A percentile compares a stretch with the other conserved stretches of the same genome.
Conservation (phyloP, 1,139 yeast genomes). For the Candida sojae region DNA sequence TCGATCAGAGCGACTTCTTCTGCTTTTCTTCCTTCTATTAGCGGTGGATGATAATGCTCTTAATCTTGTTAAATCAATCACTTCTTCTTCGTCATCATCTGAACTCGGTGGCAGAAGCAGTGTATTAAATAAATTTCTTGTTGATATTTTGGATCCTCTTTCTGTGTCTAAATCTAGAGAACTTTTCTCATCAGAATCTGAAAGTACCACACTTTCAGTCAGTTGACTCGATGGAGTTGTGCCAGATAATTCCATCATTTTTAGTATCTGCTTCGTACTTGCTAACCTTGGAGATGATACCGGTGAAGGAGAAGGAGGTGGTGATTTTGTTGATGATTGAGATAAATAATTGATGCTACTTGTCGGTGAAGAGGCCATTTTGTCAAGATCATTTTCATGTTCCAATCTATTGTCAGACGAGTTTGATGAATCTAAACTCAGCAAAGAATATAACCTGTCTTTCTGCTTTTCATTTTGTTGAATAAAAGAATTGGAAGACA, state of each 20-base stretch:
- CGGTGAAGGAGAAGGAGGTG: constrained; percentile 10
- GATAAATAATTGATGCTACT: constrained; percentile 6
- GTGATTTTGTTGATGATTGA: constrained; percentile 9
- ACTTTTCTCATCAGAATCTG: constrained; percentile 42
- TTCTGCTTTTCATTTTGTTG: background rate
- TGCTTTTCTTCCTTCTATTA: constrained; percentile 4
- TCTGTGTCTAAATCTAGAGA: constrained; percentile 23
- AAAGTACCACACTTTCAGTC: constrained; percentile 36
- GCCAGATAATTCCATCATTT: constrained; percentile 1
- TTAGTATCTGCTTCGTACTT: constrained; percentile 3
- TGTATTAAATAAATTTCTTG: constrained; percentile 3
- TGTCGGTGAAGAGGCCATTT: constrained; percentile 7
- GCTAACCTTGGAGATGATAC: constrained; percentile 23
- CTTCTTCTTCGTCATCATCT: constrained; percentile 15
- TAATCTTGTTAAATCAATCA: constrained; percentile 5
- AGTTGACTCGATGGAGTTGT: background rate
- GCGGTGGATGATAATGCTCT: background rate
- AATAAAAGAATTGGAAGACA: background rate
- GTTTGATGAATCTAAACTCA: background rate
- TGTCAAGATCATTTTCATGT: background rate
- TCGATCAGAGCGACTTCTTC: background rate
- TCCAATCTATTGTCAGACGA: background rate
- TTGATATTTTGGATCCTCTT: constrained; percentile 2
- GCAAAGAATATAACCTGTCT: background rate
- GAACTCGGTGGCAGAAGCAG: constrained; percentile 7